A percentile compares a stretch with the other conserved stretches of the same genome.
Evolutionary conservation across 148 eudicot species (phyloP).

Genomic region (Rhododendron mucronatum): DNA sequence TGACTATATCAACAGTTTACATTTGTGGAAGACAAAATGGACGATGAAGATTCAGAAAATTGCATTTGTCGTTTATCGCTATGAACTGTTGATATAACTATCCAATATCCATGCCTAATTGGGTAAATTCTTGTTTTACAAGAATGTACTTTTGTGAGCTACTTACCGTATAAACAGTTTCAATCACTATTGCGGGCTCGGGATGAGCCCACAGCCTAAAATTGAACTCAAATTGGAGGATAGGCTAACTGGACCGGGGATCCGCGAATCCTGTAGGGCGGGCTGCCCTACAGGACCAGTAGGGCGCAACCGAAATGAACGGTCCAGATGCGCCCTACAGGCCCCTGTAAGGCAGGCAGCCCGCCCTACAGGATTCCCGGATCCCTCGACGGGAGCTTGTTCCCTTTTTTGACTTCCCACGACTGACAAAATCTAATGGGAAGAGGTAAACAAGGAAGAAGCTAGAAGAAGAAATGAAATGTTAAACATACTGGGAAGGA

Average conservation of each 20-base stretch:
- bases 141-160: not conserved
- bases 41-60: not conserved
- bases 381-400: not conserved
- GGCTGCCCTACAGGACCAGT: too few species aligned
- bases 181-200: not conserved
- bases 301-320: too few species aligned
- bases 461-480: not conserved
- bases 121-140: not conserved
- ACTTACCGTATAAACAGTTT: too few species aligned
- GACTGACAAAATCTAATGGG: not conserved
- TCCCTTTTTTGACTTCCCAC: not conserved
- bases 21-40: not conserved
- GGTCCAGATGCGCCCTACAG: too few species aligned
- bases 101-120: not conserved
- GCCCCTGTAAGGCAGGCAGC: too few species aligned
- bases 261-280: too few species aligned
- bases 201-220: not conserved
- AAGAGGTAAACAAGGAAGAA: not conserved
- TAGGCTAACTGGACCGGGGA: not conserved
- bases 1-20: not conserved
- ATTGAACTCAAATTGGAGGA: not conserved
- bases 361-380: too few species aligned
- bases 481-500: conserved; percentile 48
- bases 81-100: not conserved
- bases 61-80: not conserved